phyloP scores from a whole-genome alignment of 2,329 filamentous ascomycete species.

The Huntiella savannae region DNA sequence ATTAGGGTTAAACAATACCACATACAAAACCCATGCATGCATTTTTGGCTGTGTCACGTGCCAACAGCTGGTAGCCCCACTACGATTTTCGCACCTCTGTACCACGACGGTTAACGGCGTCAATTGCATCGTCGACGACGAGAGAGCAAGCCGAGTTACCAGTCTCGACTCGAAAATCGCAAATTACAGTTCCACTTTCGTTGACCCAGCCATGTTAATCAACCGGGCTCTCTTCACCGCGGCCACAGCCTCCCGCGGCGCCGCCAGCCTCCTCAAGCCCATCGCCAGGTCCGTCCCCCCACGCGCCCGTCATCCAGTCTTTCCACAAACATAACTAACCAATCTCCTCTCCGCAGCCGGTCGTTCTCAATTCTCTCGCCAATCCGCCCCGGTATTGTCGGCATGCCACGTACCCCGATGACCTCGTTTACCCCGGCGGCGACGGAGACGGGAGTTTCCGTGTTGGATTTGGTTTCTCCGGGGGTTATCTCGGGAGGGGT shows the following conservation, averaged over 20 bases:
- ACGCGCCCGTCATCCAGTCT: neutral
- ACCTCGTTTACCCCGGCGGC: slow-evolving; percentile 5
- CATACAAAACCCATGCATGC: neutral
- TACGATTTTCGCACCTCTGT: slow-evolving; percentile 7
- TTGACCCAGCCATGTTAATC: neutral
- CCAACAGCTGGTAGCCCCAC: slow-evolving; percentile 2
- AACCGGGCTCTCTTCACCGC: neutral
- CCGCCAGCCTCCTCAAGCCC: slow-evolving; percentile 4
- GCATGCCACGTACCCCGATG: slow-evolving; percentile 4
- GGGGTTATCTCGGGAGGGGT: slow-evolving; percentile 32
- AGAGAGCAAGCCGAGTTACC: too few relatives aligned
- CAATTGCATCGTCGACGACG: too few relatives aligned
- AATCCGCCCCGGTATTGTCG: slow-evolving; percentile 6
- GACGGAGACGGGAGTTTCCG: slow-evolving; percentile 8
- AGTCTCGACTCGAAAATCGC: too few relatives aligned
- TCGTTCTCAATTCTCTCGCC: slow-evolving; percentile 9
- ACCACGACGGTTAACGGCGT: too few relatives aligned
- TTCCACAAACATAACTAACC: neutral
- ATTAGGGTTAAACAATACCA: neutral
- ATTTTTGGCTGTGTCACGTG: slow-evolving; percentile 2
- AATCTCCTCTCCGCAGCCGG: neutral
- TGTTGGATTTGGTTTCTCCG: slow-evolving; percentile 27
- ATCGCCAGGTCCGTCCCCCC: slow-evolving; percentile 6
- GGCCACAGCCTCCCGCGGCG: neutral
- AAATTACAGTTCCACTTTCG: too few relatives aligned